Conservation (phyloP, 371 early-diverging fungal species). For the Nosema muscidifuracis region DNA sequence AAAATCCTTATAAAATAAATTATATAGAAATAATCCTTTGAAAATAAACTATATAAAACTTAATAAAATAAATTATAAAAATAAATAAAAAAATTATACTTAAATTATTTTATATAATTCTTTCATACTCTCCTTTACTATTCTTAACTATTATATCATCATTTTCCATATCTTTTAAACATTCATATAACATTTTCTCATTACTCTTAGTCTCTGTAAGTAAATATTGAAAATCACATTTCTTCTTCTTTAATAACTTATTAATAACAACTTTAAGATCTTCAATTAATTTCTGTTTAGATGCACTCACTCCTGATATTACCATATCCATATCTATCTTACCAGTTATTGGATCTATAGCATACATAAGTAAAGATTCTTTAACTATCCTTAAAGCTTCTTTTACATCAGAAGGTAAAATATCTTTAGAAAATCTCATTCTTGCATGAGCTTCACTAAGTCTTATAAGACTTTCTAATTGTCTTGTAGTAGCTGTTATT, state of each 20-base stretch:
- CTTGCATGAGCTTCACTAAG: conserved; percentile 93
- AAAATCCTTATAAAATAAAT: not conserved
- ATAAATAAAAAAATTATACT: not conserved
- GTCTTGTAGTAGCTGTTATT: conserved; percentile 90
- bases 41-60: too few relatives aligned
- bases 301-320: conserved; percentile 70
- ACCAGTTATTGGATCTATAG: conserved; percentile 93
- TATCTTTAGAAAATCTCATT: conserved; percentile 69
- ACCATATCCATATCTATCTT: conserved; percentile 90
- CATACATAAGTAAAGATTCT: conserved; percentile 81
- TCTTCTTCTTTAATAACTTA: conserved; percentile 41
- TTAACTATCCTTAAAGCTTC: conserved; percentile 76
- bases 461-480: conserved; percentile 95
- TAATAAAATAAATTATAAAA: not conserved
- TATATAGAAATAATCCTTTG: too few relatives aligned
- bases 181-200: conserved; percentile 43
- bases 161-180: conserved; percentile 37
- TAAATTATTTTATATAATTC: not conserved
- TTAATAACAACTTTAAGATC: conserved; percentile 53
- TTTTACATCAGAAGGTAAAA: conserved; percentile 71
- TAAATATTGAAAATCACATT: conserved; percentile 5
- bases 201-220: conserved; percentile 26
- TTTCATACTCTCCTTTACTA: conserved; percentile 20
- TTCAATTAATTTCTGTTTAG: conserved; percentile 47
- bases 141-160: conserved; percentile 35